Evolutionary conservation across 2,329 filamentous ascomycete genomes (phyloP).

Genomic region (Colletotrichum endophyticum): DNA sequence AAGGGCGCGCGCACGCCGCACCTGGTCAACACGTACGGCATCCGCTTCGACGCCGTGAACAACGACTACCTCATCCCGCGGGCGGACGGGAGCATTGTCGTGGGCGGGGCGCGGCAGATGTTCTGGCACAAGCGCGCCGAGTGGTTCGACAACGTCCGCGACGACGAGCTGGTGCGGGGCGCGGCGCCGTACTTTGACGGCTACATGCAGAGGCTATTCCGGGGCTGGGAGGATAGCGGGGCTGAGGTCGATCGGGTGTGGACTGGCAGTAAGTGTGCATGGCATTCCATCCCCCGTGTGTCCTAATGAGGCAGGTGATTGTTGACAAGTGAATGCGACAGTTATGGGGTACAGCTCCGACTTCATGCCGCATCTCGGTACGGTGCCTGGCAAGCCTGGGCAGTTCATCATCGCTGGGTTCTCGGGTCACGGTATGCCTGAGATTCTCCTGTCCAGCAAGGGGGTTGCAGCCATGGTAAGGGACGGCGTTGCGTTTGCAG

Average conservation of each 20-base stretch:
- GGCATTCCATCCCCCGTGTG: not conserved
- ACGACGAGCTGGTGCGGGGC: constrained; percentile 40
- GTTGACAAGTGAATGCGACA: not conserved
- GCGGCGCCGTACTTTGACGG: constrained; percentile 45
- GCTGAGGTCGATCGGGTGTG: constrained; percentile 41
- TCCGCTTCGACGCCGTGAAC: constrained; percentile 60
- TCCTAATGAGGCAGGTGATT: accelerated
- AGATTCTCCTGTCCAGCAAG: constrained; percentile 44
- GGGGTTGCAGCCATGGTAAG: constrained; percentile 45
- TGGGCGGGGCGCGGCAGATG: constrained; percentile 43
- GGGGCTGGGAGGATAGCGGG: constrained; percentile 48
- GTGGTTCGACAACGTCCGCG: constrained; percentile 50
- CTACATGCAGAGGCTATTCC: constrained; percentile 51
- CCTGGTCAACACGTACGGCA: constrained; percentile 60
- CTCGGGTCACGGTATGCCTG: constrained; percentile 56
- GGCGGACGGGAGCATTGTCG: constrained; percentile 47
- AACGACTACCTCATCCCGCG: constrained; percentile 73
- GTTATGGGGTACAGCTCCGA: constrained; percentile 50
- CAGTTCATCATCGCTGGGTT: constrained; percentile 53
- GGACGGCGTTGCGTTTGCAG: constrained; percentile 30
- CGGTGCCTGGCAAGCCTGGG: constrained; percentile 40
- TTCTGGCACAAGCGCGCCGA: constrained; percentile 31
- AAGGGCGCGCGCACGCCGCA: constrained; percentile 31
- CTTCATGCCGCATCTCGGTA: constrained; percentile 45
- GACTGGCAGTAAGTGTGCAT: constrained; percentile 40